Evolutionary conservation across 257 asterid genomes (phyloP), one percentile per base, ranked within the genome.

Genomic region (Penstemon newberryi): DNA sequence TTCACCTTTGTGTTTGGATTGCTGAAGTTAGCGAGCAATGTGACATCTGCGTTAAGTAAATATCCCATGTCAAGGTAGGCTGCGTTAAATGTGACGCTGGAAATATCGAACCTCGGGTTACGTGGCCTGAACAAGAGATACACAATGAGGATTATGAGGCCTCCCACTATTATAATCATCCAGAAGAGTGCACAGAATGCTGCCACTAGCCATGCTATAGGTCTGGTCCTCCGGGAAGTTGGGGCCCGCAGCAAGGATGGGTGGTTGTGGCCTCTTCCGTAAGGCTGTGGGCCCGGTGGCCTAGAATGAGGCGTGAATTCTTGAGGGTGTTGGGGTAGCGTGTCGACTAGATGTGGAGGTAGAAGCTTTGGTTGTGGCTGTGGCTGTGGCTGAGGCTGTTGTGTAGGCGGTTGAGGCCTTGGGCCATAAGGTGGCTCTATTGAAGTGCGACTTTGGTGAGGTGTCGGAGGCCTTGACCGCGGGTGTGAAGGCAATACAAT

Each of bases 51-150:
- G 6, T 93, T 90, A 53, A 93, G 93, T 25, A 92, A 82, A 10
- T 84, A 80, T 0, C 96, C 96, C 96, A 84, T 84, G 89, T 90
- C 99, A 10, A 93, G 92, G 75, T 93, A 93, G 54, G 96, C 99
- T 5, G 92, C 95, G n/a, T 93, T 93, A 65, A 93, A 77, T 56
- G 91, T 80, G 64, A 78, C 87, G 7, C 78, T 59, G 4, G 95
- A 78, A 64, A 93, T 77, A 84, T 93, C 97, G 64, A 93, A 88
- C 73, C 87, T 77, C 0, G 99, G 99, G 69, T 63, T 85, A 2
- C 83, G 79, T 0, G 97, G 99, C 38, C 86, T 94, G 78, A 79
- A 93, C 39, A 86, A 81, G 12, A 93, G 83, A 79, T 87, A 90
- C 50, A 93, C 79, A 12, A 84, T 86, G 69, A 90, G 92, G 78